Percentiles rank a stretch among this genome's conserved stretches.
phyloP scores from a whole-genome alignment of 306 rosid species.

The Trifolium pratense region DNA sequence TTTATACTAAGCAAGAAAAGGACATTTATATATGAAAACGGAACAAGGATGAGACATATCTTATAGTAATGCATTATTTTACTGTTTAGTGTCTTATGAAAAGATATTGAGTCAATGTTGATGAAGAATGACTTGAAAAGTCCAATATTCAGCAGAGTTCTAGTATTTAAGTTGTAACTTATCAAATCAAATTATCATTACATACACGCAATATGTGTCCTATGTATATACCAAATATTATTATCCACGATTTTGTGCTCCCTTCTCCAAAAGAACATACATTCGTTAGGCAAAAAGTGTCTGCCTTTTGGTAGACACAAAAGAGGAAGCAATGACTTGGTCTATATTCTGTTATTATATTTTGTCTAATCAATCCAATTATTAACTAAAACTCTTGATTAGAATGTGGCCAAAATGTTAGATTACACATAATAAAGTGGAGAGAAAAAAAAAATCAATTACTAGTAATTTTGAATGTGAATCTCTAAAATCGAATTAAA shows the following conservation, averaged over 20 bases:
- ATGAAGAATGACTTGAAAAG: slow-evolving; percentile 16
- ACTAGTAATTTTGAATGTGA: no score
- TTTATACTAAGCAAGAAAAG: background rate
- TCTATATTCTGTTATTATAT: background rate
- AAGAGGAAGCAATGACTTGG: slow-evolving; percentile 34
- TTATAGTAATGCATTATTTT: slow-evolving; percentile 12
- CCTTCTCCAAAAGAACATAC: slow-evolving; percentile 20
- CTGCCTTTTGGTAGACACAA: slow-evolving; percentile 49
- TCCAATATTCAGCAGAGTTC: slow-evolving; percentile 1
- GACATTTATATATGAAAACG: background rate
- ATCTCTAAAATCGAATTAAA: background rate
- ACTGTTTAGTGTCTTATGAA: background rate
- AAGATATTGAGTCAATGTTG: background rate
- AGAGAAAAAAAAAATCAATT: background rate
- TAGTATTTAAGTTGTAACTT: background rate
- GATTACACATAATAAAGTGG: background rate
- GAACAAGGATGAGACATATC: slow-evolving; percentile 27
- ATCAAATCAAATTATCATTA: background rate
- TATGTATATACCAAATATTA: background rate
- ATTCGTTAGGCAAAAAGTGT: slow-evolving; percentile 36
- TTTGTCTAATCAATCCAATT: background rate
- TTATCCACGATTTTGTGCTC: background rate
- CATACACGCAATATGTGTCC: slow-evolving; percentile 3
- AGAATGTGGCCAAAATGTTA: background rate
- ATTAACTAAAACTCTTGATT: background rate